phyloP scores from a whole-genome alignment of 306 rosid genomes.

The Vachellia collinsii region DNA sequence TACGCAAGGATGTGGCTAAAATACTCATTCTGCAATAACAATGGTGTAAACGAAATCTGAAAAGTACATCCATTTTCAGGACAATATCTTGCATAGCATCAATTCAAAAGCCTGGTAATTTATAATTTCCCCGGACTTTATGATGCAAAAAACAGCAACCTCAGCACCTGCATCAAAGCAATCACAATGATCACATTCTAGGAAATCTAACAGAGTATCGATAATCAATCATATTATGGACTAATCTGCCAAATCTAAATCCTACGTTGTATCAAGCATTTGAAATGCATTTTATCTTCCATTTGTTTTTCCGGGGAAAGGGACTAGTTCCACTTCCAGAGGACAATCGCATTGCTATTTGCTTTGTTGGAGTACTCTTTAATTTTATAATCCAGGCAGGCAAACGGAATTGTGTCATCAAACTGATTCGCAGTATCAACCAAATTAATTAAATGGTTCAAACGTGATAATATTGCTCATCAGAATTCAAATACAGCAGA shows the following conservation, averaged over 20 bases:
- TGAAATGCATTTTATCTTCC: background rate
- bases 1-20: background rate
- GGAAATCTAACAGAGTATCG: background rate
- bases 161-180: conserved; percentile 73
- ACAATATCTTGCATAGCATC: background rate
- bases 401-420: background rate
- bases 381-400: background rate
- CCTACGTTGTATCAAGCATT: conserved; percentile 10
- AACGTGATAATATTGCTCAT: background rate
- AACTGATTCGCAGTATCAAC: background rate
- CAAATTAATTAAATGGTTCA: background rate
- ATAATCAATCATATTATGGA: background rate
- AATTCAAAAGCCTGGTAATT: conserved; percentile 72
- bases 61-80: background rate
- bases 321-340: conserved; percentile 1
- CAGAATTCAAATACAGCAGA: background rate
- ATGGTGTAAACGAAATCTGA: background rate
- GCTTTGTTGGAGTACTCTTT: background rate
- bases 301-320: background rate
- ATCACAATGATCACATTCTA: background rate
- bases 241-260: conserved; percentile 20
- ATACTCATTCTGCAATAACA: background rate
- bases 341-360: conserved; percentile 22
- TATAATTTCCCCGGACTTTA: conserved; percentile 88
- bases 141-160: conserved; percentile 95